Conservation (phyloP, 257 asterid species). For the Scutellaria galericulata region DNA sequence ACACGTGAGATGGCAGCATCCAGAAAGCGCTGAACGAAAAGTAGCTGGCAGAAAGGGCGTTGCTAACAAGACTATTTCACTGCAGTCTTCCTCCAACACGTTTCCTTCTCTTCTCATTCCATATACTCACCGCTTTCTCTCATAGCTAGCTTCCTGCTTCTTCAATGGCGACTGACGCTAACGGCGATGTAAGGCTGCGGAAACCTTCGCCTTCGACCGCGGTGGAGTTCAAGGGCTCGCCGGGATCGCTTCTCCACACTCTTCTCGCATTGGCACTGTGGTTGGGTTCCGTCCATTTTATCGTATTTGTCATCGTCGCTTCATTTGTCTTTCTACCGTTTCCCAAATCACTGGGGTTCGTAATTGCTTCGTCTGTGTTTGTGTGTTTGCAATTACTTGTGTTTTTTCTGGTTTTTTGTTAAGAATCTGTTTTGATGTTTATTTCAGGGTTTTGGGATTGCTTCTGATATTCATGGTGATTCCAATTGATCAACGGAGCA, state of each 20-base stretch:
- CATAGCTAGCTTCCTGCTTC: slow-evolving; percentile 14
- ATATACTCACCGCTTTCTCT: neutral
- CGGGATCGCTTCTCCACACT: slow-evolving; percentile 48
- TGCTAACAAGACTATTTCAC: slow-evolving; percentile 15
- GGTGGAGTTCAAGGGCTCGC: slow-evolving; percentile 67
- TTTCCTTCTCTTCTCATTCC: neutral
- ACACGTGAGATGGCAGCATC: too few species aligned
- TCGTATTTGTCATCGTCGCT: slow-evolving; percentile 43
- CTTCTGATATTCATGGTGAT: slow-evolving; percentile 61
- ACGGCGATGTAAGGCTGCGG: slow-evolving; percentile 42
- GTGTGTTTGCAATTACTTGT: neutral
- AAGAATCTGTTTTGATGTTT: neutral
- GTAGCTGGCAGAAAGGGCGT: slow-evolving; percentile 3
- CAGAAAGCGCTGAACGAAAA: too few species aligned
- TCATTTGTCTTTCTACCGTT: slow-evolving; percentile 73
- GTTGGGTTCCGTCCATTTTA: slow-evolving; percentile 81
- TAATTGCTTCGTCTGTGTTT: neutral
- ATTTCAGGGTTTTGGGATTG: slow-evolving; percentile 68
- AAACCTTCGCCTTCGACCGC: slow-evolving; percentile 43
- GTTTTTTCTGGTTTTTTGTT: slow-evolving; percentile 5
- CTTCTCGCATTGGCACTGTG: slow-evolving; percentile 60
- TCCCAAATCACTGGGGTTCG: slow-evolving; percentile 66
- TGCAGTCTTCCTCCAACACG: neutral
- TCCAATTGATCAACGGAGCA: slow-evolving; percentile 77
- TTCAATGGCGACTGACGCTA: slow-evolving; percentile 39